Base-by-base conservation (phyloP, 805 yeast species). In the Kodamaea neixiangensis region DNA sequence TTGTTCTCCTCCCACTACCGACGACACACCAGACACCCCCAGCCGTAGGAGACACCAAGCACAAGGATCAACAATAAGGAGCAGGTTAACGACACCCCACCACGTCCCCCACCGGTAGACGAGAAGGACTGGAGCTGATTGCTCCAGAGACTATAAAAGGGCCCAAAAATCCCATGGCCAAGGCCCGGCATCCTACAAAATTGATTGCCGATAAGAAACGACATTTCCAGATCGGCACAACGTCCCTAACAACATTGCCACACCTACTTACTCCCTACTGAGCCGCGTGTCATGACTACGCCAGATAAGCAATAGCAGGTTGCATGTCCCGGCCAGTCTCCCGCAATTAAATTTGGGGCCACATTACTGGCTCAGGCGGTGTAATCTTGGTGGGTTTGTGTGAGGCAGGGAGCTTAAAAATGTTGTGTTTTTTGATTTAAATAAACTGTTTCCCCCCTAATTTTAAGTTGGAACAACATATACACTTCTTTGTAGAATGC, bases 1-100 rank as follows among this genome's bases (percentile, higher is more conserved):
- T 63, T 45, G 51, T 55, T 14, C 40, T 44, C 10, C 51, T 39
- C 42, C 60, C 61, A 5, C 63, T 64, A 40, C 69, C 69, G 4
- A 47, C 58, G 35, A 11, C 37, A n/a, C 25, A 31, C 35, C 39
- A 55, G 9, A 22, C 51, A 10, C 22, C 50, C 7, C 40, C 52
- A 17, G 52, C 55, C 15, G 53, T 52, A 35, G 46, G 50, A 19
- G 19, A 44, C 10, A 57, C 55, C 29, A 22, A 22, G 9, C 29
- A 6, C 29, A 22, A 22, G 29, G 5, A 22, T 22, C 29, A 9
- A 22, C 29, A 22, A 22, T 22, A 22, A 22, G 29, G 29, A 22
- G 29, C 29, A 22, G 9, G 7, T 22, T 22, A 5, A 22, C 29
- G 29, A 22, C 29, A 22, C 29, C 29, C 29, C 29, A 22, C 29